phyloP scores from a whole-genome alignment of 2,329 filamentous ascomycete species.

The Rhynchosporium secalis region DNA sequence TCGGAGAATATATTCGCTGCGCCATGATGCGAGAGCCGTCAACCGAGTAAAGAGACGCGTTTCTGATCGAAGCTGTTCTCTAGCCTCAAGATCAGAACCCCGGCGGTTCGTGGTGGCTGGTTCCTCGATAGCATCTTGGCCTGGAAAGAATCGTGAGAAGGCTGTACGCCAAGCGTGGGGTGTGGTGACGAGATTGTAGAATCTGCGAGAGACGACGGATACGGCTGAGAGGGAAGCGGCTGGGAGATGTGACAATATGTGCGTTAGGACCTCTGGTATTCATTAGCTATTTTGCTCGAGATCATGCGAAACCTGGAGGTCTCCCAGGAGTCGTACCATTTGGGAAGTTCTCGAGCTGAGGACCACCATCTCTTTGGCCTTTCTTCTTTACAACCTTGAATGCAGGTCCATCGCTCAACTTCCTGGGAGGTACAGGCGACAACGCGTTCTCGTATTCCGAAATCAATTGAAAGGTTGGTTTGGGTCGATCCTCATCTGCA shows the following conservation, averaged over 20 bases:
- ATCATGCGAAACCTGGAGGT: not conserved
- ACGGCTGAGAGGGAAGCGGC: slow-evolving; percentile 81
- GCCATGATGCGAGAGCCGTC: slow-evolving; percentile 84
- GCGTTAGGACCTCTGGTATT: slow-evolving; percentile 79
- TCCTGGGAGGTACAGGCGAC: slow-evolving; percentile 48
- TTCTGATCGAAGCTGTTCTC: slow-evolving; percentile 65
- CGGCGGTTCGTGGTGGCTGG: slow-evolving; percentile 41
- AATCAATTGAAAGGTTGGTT: slow-evolving; percentile 48
- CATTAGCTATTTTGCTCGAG: slow-evolving; percentile 35
- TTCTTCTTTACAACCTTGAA: slow-evolving; percentile 57
- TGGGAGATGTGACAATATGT: slow-evolving; percentile 86
- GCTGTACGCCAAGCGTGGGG: slow-evolving; percentile 93
- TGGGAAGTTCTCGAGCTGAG: slow-evolving; percentile 58
- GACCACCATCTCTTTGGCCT: slow-evolving; percentile 32
- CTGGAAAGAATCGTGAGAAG: slow-evolving; percentile 88
- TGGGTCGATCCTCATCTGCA: slow-evolving; percentile 34
- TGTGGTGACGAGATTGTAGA: slow-evolving; percentile 83
- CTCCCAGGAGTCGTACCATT: slow-evolving; percentile 63
- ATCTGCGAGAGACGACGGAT: slow-evolving; percentile 82
- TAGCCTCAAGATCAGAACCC: slow-evolving; percentile 48
- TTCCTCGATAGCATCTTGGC: slow-evolving; percentile 58
- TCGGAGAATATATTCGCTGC: slow-evolving; percentile 89
- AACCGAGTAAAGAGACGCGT: slow-evolving; percentile 79
- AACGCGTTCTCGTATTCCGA: slow-evolving; percentile 62
- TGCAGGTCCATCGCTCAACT: slow-evolving; percentile 45